Evolutionary conservation across 345 rosid species (phyloP), one percentile per base, ranked within the genome.

Genomic region (Pistacia integerrima): DNA sequence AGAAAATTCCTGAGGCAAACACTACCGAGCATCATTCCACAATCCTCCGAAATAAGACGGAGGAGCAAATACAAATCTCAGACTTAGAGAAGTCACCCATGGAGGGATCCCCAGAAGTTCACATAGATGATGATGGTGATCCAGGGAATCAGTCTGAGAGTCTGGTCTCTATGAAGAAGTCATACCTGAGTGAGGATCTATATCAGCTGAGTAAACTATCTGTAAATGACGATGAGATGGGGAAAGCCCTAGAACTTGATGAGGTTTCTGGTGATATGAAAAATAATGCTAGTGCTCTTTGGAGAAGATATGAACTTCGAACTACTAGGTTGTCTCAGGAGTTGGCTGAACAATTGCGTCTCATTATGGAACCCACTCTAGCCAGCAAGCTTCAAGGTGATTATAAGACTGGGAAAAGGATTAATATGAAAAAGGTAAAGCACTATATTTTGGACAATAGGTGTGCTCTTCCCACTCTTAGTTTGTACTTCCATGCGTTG

Each of bases 371-470:
- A 84, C 97, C 98, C 56, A 93, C 95, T 16, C 78, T 91, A 56
- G 98, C 97, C 14, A 93, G 97, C 86, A 96, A 93, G 79, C 98
- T 96, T 64, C 94, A 88, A 82, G 99, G 99, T 20, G 99, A 96
- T 76, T 96, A 93, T 72, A 92, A 89, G 86, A 93, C 97, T 52
- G 99, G 99, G 59, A 93, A 96, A 82, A 81, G 99, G 76, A 92
- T 96, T 77, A 96, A 96, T 89, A 96, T 96, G 98, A 93, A 92
- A 82, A 96, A 89, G 94, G 97, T 91, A 78, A 62, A 18, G 25
- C 18, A 28, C 6, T 52, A 49, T 52, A 51, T 46, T 13, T 73
- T 63, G 51, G 20, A 44, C 12, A 56, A 17, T 5, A 0, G 73
- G 25, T 16, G 12, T 59, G 10, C 13, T 12, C n/a, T 36, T 25